Base-by-base conservation (phyloP, 306 rosid species). In the Gynostemma pentaphyllum region DNA sequence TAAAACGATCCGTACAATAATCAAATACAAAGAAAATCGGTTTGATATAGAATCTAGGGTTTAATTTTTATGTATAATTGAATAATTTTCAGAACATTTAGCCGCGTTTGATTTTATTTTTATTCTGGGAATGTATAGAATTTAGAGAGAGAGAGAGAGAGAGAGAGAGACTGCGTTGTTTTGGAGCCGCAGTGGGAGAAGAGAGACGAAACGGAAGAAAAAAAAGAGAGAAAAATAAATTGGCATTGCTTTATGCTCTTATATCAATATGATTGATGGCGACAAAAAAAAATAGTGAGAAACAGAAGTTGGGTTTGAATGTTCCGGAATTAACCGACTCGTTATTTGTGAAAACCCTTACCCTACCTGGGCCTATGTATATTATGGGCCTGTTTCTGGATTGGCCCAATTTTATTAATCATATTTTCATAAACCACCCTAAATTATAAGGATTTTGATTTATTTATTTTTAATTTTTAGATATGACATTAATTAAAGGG, bases 111-210 rank as follows among this genome's bases (percentile, higher is more conserved):
- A 0, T 16, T 56, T 26, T 9, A 4, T 39, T 3, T n/a, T n/a
- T n/a, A n/a, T n/a, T 39, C 44, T 34, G 29, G 30, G 55, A 23
- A 49, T 46, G 51, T 5, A n/a, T n/a, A n/a, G n/a, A n/a, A n/a
- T 6, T 37, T 37, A 10, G 65, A 22, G 39, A 60, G 65, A 59
- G 32, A 57, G 28, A n/a, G n/a, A n/a, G n/a, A n/a, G n/a, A n/a
- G 45, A 39, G 12, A 39, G 32, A 21, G 65, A 36, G 14, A 22
- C 48, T 39, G 53, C 52, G 68, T 62, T 23, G 23, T 23, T 62
- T 28, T 62, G 21, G 40, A 62, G 36, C 39, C 52, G 52, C 39
- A 62, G 68, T 23, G 15, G 22, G 8, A 44, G 42, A 70, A 55
- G 16, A 27, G 23, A 16, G 13, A 11, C 14, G 19, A 24, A 29